Percentiles rank a stretch among this genome's conserved stretches.
Conservation (phyloP, 768 basidiomycete genomes). For the Naganishia kalamii region DNA sequence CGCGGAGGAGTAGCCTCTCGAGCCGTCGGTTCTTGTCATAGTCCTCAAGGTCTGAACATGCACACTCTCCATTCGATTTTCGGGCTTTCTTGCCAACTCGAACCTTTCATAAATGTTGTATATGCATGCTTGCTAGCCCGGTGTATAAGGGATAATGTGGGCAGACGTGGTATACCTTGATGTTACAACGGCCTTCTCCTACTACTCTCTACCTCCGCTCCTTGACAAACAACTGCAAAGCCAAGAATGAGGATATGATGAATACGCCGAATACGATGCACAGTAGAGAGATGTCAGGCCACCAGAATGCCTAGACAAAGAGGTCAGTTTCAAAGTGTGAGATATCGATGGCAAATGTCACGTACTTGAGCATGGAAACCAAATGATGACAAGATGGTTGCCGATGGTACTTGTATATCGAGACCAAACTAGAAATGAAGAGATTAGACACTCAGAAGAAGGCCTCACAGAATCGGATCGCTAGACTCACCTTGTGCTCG, state of each 20-base stretch:
- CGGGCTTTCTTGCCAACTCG: neutral
- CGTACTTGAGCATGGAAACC: constrained; percentile 69
- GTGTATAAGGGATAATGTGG: constrained; percentile 3
- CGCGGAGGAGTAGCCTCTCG: neutral
- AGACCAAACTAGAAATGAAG: constrained; percentile 71
- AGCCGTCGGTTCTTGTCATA: neutral
- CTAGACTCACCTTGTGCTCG: constrained; percentile 75
- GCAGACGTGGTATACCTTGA: neutral
- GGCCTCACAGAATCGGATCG: too few relatives aligned
- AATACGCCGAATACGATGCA: constrained; percentile 79
- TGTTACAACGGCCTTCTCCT: neutral
- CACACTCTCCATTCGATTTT: neutral
- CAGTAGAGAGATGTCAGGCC: constrained; percentile 84
- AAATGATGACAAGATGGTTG: constrained; percentile 88
- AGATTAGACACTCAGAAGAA: too few relatives aligned
- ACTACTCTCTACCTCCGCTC: constrained; percentile 55
- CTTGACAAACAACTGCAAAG: constrained; percentile 80
- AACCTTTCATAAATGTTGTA: neutral
- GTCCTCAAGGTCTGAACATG: neutral
- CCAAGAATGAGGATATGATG: constrained; percentile 68
- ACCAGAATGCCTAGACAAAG: constrained; percentile 81
- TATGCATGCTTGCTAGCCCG: neutral
- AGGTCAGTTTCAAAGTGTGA: neutral
- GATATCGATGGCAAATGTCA: constrained; percentile 42
- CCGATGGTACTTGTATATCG: constrained; percentile 91